Conservation (phyloP, 2,329 filamentous ascomycete species). For the Paraconiothyrium sp. region DNA sequence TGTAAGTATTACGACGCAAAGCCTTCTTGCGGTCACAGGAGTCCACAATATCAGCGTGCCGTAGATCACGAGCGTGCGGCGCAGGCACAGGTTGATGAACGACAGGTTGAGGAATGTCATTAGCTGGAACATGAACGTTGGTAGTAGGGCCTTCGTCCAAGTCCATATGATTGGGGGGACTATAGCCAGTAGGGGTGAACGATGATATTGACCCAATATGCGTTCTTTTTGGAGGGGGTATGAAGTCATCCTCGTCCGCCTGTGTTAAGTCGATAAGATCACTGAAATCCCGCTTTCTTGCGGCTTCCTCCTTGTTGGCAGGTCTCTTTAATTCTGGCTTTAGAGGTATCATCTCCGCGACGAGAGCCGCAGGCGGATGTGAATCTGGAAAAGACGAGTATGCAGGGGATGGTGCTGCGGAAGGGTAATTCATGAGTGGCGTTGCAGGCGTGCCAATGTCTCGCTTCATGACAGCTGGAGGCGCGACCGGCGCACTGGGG, state of each 20-base stretch:
- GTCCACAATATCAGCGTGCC: constrained; percentile 51
- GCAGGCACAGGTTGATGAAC: constrained; percentile 17
- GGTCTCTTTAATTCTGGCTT: constrained; percentile 44
- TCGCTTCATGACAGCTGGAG: constrained; percentile 33
- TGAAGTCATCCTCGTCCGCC: constrained; percentile 55
- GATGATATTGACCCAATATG: constrained; percentile 28
- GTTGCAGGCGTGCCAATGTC: constrained; percentile 28
- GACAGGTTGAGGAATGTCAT: constrained; percentile 21
- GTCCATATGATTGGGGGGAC: constrained; percentile 23
- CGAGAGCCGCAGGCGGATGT: constrained; percentile 24
- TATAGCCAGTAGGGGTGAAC: constrained; percentile 21
- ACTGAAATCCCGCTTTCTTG: constrained; percentile 64
- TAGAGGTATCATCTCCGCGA: constrained; percentile 45
- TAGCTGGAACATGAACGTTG: constrained; percentile 36
- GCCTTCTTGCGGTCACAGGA: constrained; percentile 59
- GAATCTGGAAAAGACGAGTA: constrained; percentile 8
- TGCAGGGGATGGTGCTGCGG: constrained; percentile 27
- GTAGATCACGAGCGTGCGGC: constrained; percentile 24
- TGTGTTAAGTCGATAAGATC: constrained; percentile 64
- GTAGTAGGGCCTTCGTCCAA: constrained; percentile 23
- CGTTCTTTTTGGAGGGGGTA: constrained; percentile 47
- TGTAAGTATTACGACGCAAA: constrained; percentile 62
- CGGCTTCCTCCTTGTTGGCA: constrained; percentile 63
- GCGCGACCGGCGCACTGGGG: constrained; percentile 26
- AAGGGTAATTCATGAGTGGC: constrained; percentile 25